These are phyloP conservation scores for Phialophora verrucosa DNA, from an alignment of 2,329 filamentous ascomycete species.

Conservation along the genomic window DNA sequence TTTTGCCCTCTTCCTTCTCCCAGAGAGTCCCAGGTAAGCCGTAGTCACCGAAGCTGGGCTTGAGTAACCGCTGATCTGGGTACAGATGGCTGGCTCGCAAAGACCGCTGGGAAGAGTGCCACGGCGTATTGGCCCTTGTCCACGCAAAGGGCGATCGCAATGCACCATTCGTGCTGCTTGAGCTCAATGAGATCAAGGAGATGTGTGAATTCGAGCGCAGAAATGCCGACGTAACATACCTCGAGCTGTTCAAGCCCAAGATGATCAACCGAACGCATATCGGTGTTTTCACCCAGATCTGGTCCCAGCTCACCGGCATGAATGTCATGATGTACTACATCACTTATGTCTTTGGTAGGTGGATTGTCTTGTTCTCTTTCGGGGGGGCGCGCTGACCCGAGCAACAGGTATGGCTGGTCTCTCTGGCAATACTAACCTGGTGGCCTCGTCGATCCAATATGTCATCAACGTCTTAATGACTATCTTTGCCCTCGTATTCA, in stretches of 20 bases:
- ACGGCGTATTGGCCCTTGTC: conserved; percentile 59
- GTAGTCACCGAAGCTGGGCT: neutral
- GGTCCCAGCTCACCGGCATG: conserved; percentile 78
- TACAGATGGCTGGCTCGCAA: conserved; percentile 69
- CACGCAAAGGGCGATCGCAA: conserved; percentile 70
- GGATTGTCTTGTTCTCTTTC: neutral
- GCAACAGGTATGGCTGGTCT: conserved; percentile 75
- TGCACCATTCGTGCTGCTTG: conserved; percentile 68
- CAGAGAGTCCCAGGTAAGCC: conserved; percentile 66
- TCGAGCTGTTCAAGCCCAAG: conserved; percentile 73
- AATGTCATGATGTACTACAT: conserved; percentile 70
- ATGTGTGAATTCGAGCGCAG: conserved; percentile 74
- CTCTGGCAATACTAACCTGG: conserved; percentile 62
- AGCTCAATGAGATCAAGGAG: conserved; percentile 74
- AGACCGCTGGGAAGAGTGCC: conserved; percentile 63
- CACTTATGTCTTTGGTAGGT: conserved; percentile 43
- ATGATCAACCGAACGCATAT: conserved; percentile 77
- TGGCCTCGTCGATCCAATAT: conserved; percentile 73
- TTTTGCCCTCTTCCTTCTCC: conserved; percentile 65
- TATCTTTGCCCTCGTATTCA: conserved; percentile 73
- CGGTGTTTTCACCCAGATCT: conserved; percentile 75
- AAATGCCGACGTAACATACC: conserved; percentile 71
- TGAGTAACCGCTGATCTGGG: neutral
- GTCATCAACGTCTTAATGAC: conserved; percentile 84
- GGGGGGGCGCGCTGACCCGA: conserved; percentile 51